Base-by-base conservation (phyloP, 768 basidiomycete genomes). In the Mycena albidolilacea region DNA sequence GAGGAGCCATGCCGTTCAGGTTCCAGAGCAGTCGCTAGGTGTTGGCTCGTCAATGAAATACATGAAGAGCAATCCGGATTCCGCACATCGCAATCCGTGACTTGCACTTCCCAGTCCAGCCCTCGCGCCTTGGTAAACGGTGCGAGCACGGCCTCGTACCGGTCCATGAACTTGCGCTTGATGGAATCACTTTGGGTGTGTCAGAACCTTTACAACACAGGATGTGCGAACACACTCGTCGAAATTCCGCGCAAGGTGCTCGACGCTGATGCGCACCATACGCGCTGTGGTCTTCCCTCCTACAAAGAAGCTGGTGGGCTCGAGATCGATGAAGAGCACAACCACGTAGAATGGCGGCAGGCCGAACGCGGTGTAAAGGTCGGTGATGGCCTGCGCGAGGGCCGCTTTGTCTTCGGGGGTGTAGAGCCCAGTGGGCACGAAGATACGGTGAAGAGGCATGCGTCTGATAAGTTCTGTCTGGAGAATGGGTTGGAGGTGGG, bases 391-490 rank as follows among this genome's bases (percentile, higher is more conserved):
- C 19, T 68, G 37, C 5, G 71, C 46, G 30, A 78, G 67, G 1
- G 62, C 62, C 38, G 68, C 71, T 50, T 77, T 78, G 41, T 78
- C 77, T n/a, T 69, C 71, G 3, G 67, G 30, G 12, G 69, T 63
- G 52, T 77, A 77, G 30, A 75, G 67, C 30, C 66, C 71, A 19
- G 61, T 71, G 66, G 77, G 76, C 7, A 71, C 62, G 62, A 72
- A 77, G 52, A 76, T 37, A 14, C 76, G 67, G 70, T 78, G 77
- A 21, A 77, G 64, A 46, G 77, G 75, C 77, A 78, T 78, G 14
- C 54, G 9, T 23, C 7, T 44, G 14, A 48, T 7, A 48, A 17
- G 14, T 43, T 43, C 41, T 43, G 41, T 14, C 14, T 43, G 41
- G 41, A 14, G 9, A 14, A 14, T 43, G 41, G 14, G 41, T 10